Conservation (phyloP, 2,329 filamentous ascomycete genomes). For the Waltergamsia citrina region DNA sequence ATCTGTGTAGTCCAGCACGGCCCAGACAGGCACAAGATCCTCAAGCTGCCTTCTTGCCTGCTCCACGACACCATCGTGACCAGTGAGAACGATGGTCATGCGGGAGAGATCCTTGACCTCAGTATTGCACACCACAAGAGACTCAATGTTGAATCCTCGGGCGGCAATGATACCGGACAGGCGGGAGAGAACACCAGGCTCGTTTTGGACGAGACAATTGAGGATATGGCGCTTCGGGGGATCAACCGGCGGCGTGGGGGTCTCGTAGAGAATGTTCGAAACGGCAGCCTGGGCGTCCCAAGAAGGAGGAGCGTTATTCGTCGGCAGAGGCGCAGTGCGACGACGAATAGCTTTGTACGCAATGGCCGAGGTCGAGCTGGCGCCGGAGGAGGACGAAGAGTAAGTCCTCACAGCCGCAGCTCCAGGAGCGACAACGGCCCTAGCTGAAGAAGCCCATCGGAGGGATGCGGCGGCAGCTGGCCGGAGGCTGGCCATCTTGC, state of each 20-base stretch:
- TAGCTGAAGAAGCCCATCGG: no score
- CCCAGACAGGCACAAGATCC: conserved; percentile 96
- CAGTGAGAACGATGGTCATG: conserved; percentile 97
- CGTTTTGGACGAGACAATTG: conserved; percentile 98
- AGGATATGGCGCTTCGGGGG: conserved; percentile 92
- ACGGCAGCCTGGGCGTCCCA: conserved; percentile 93
- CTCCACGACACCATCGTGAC: conserved; percentile 94
- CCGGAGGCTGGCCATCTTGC: no score
- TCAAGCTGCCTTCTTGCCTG: conserved; percentile 92
- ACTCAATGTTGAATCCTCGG: conserved; percentile 98
- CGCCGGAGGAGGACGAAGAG: conserved; percentile 35
- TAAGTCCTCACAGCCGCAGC: conserved; percentile 23
- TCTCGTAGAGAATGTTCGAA: conserved; percentile 98
- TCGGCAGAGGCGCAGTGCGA: conserved; percentile 76
- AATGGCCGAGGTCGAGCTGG: conserved; percentile 80
- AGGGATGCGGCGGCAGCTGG: no score
- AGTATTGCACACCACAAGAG: conserved; percentile 92
- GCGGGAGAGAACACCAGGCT: conserved; percentile 92
- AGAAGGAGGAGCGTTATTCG: conserved; percentile 62
- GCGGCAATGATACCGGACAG: conserved; percentile 94
- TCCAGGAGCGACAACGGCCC: no score
- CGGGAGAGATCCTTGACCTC: conserved; percentile 94
- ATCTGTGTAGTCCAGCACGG: conserved; percentile 90
- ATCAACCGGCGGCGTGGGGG: conserved; percentile 69
- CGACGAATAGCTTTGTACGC: conserved; percentile 96